These are phyloP conservation scores for Asterophora parasitica DNA, from an alignment of 768 basidiomycete genomes.

Conservation along the genomic window DNA sequence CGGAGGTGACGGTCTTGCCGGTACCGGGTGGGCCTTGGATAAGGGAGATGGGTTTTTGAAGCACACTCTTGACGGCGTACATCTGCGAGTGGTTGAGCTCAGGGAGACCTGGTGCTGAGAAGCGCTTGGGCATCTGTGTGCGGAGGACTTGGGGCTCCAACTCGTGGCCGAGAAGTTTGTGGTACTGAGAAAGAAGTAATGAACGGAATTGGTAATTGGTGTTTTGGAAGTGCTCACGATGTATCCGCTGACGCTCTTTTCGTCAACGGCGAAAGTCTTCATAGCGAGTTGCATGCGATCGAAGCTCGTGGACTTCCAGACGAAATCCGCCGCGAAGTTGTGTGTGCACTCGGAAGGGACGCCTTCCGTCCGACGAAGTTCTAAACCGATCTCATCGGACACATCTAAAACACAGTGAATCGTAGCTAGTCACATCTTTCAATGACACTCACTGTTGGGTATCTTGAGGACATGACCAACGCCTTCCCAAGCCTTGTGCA, in stretches of 20 bases:
- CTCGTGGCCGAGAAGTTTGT: conserved; percentile 97
- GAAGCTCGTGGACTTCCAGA: conserved; percentile 99
- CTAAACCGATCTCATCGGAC: conserved; percentile 95
- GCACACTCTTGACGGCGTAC: conserved; percentile 98
- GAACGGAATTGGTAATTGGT: background rate
- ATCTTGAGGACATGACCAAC: conserved; percentile 99
- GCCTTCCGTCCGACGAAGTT: conserved; percentile 84
- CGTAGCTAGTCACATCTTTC: background rate
- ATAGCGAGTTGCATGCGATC: conserved; percentile 99
- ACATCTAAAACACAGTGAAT: conserved; percentile 57
- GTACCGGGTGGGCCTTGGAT: conserved; percentile 99
- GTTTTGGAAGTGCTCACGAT: conserved; percentile 58
- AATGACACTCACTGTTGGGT: conserved; percentile 77
- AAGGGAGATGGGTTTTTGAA: conserved; percentile 95
- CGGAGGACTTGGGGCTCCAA: conserved; percentile 89
- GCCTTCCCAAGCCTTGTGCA: conserved; percentile 95
- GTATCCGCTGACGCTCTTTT: conserved; percentile 98
- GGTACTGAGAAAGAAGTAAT: conserved; percentile 57
- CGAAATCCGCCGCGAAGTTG: conserved; percentile 96
- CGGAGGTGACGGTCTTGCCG: conserved; percentile 98
- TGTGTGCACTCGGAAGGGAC: conserved; percentile 93
- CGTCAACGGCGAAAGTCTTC: conserved; percentile 99
- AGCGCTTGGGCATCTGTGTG: conserved; percentile 94
- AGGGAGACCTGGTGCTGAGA: conserved; percentile 95
- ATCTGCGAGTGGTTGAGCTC: conserved; percentile 99